A percentile compares a stretch with the other conserved stretches of the same genome.
Evolutionary conservation across 805 yeast genomes (phyloP).

Genomic region (Priceomyces castillae): DNA sequence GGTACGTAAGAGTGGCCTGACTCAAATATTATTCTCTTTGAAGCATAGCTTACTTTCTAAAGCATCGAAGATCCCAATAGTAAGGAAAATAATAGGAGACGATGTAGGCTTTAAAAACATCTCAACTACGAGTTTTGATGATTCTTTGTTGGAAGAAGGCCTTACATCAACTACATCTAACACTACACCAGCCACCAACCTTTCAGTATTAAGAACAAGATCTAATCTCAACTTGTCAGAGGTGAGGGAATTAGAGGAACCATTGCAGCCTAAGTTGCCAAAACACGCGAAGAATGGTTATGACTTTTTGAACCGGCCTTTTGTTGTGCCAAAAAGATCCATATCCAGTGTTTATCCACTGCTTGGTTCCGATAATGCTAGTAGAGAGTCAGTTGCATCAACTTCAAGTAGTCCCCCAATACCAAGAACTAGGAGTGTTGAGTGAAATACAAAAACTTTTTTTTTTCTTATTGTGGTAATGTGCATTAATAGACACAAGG

Average conservation of each 20-base stretch:
- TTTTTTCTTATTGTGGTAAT: neutral
- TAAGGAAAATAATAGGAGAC: slow-evolving; percentile 13
- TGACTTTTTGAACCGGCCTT: slow-evolving; percentile 36
- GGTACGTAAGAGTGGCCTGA: slow-evolving; percentile 11
- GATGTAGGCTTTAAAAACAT: slow-evolving; percentile 18
- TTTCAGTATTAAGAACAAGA: slow-evolving; percentile 35
- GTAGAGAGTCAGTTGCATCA: slow-evolving; percentile 27
- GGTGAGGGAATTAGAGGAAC: slow-evolving; percentile 11
- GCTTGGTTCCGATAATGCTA: slow-evolving; percentile 11
- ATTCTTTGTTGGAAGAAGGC: slow-evolving; percentile 34
- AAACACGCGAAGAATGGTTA: slow-evolving; percentile 5
- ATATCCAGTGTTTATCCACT: slow-evolving; percentile 6
- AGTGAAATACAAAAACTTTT: neutral
- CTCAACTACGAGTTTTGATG: slow-evolving; percentile 18
- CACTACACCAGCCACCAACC: slow-evolving; percentile 11
- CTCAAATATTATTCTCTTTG: slow-evolving; percentile 12
- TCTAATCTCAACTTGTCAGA: slow-evolving; percentile 31
- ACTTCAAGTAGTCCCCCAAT: slow-evolving; percentile 17
- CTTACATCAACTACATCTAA: slow-evolving; percentile 20
- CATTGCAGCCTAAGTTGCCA: slow-evolving; percentile 1
- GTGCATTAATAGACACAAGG: neutral
- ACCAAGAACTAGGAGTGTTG: slow-evolving; percentile 8
- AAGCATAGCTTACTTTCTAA: slow-evolving; percentile 9
- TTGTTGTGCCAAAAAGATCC: slow-evolving; percentile 27
- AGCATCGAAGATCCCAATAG: slow-evolving; percentile 21